Evolutionary conservation across 345 rosid genomes (phyloP).

Genomic region (Salix exigua): DNA sequence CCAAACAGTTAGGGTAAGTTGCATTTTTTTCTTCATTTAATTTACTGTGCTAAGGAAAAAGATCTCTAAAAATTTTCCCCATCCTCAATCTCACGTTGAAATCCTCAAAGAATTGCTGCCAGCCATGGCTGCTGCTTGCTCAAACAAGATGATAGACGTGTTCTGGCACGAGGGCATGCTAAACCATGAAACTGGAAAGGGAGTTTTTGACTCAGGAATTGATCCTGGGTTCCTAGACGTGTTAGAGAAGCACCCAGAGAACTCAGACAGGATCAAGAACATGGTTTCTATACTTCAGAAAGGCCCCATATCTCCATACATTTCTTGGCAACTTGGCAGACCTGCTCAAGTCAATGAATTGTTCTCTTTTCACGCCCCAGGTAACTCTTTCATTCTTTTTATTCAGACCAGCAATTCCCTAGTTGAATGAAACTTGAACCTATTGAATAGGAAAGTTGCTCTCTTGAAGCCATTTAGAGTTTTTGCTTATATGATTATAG

Average conservation of each 20-base stretch:
- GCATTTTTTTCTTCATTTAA: too few species aligned
- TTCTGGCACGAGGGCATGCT: slow-evolving; percentile 96
- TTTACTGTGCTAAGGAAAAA: too few species aligned
- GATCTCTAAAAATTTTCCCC: not conserved
- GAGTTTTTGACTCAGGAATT: slow-evolving; percentile 64
- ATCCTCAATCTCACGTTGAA: not conserved
- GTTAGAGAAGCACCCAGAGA: slow-evolving; percentile 79
- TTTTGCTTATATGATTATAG: not conserved
- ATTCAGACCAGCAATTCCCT: not conserved
- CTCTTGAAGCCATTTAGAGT: not conserved
- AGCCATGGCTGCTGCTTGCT: slow-evolving; percentile 5
- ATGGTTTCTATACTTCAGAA: slow-evolving; percentile 75
- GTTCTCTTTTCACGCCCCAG: slow-evolving; percentile 66
- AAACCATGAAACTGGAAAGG: slow-evolving; percentile 52
- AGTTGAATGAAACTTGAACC: not conserved
- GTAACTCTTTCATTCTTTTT: slow-evolving; percentile 18
- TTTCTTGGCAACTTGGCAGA: slow-evolving; percentile 63
- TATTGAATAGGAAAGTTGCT: not conserved
- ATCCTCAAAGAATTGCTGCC: not conserved
- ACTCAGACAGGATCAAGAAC: slow-evolving; percentile 69
- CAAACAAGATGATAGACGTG: slow-evolving; percentile 37
- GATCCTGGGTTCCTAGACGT: slow-evolving; percentile 75
- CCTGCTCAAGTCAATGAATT: slow-evolving; percentile 53
- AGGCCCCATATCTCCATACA: slow-evolving; percentile 68
- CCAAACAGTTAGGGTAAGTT: too few species aligned